Evolutionary conservation across 306 rosid species (phyloP), one percentile per base, ranked within the genome.

Genomic region (Luffa acutangula): DNA sequence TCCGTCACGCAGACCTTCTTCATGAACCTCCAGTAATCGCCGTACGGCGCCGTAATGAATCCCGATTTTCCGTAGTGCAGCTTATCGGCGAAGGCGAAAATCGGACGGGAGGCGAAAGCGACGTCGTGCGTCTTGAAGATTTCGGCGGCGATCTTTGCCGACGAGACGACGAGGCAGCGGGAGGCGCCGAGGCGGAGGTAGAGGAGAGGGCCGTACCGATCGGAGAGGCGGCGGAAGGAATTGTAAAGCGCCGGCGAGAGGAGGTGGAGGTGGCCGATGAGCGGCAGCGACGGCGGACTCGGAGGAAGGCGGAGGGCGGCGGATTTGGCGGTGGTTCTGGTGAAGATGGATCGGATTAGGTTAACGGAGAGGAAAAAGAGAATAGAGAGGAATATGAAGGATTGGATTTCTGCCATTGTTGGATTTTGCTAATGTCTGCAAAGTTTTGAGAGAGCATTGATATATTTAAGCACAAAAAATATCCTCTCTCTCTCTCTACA

Each of bases 21-120:
- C 91, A 89, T 88, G 86, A 90, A 92, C 54, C 89, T 87, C 97
- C 97, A 92, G 46, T 81, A 89, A 14, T 88, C 90, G 75, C 92
- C 97, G 46, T 89, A 93, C 0, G 96, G 91, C 0, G 96, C 85
- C 7, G 86, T 74, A 2, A 85, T 48, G 76, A 90, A 90, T 63
- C 88, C 96, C 3, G 90, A 78, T 0, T 87, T 85, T 5, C 92
- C 92, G 58, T 90, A 92, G 8, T 88, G 80, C 7, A 92, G 69
- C 56, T 84, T 86, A 84, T 92, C 89, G 33, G 85, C 78, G 18
- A 89, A 81, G 3, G 85, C 66, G 37, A 59, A 86, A 14, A 15
- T 69, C 5, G 92, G 93, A 3, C 92, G 87, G 83, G 86, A 77
- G 15, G 84, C 80, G 87, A 90, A 93, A 34, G 6, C 58, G 18